These are phyloP conservation scores for Dioscorea dumetorum DNA, from an alignment of 106 monocot genomes.

Conservation along the genomic window DNA sequence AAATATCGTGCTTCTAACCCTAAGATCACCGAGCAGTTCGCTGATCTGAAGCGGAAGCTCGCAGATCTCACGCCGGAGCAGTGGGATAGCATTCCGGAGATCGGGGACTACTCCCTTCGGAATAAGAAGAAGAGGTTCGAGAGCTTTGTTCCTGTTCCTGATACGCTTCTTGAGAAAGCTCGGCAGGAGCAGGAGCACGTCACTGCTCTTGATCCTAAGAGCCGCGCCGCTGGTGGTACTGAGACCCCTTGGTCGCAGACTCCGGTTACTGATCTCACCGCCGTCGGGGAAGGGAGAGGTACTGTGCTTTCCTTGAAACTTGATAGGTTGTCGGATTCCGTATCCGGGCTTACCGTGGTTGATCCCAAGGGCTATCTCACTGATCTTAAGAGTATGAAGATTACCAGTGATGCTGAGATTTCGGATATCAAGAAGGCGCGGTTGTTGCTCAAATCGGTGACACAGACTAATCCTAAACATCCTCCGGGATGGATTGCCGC, in stretches of 20 bases:
- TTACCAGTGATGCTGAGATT: slow-evolving; percentile 95
- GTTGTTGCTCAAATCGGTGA: slow-evolving; percentile 87
- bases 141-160: slow-evolving; percentile 96
- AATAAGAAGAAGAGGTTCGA: slow-evolving; percentile 99
- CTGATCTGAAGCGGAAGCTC: slow-evolving; percentile 87
- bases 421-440: slow-evolving; percentile 98
- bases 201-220: slow-evolving; percentile 88
- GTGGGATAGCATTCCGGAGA: slow-evolving; percentile 98
- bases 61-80: slow-evolving; percentile 60
- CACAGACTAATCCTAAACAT: slow-evolving; percentile 94
- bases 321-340: slow-evolving; percentile 92
- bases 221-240: slow-evolving; percentile 71
- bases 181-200: slow-evolving; percentile 97
- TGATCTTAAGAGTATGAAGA: slow-evolving; percentile 99
- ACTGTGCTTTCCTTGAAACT: slow-evolving; percentile 90
- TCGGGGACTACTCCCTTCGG: slow-evolving; percentile 82
- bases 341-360: slow-evolving; percentile 84
- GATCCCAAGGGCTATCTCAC: slow-evolving; percentile 97
- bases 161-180: slow-evolving; percentile 92
- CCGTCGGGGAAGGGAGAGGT: slow-evolving; percentile 93
- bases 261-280: slow-evolving; percentile 90
- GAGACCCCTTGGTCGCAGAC: slow-evolving; percentile 96
- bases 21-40: slow-evolving; percentile 98
- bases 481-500: slow-evolving; percentile 99
- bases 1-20: slow-evolving; percentile 96